phyloP scores from a whole-genome alignment of 2,329 filamentous ascomycete genomes.

The Volutella citrinella region DNA sequence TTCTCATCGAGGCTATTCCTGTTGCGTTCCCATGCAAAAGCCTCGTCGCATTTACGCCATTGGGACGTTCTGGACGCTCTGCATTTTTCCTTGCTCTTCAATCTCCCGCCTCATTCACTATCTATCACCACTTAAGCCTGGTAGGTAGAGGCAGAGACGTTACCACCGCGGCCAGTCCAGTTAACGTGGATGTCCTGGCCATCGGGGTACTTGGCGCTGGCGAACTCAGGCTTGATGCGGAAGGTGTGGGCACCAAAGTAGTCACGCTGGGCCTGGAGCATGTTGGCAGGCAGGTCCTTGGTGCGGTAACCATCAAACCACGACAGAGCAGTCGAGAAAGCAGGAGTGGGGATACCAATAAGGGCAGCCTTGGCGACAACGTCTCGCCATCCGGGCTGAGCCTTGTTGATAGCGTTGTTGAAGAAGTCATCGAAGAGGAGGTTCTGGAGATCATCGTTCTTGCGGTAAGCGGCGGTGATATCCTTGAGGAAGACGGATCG shows the following conservation, averaged over 20 bases:
- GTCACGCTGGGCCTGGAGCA: conserved; percentile 97
- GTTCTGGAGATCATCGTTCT: conserved; percentile 93
- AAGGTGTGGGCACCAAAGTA: conserved; percentile 98
- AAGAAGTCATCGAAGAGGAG: conserved; percentile 99
- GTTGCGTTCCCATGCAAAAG: conserved; percentile 22
- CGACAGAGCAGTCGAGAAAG: conserved; percentile 93
- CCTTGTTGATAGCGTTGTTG: conserved; percentile 97
- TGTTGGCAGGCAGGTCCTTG: conserved; percentile 94
- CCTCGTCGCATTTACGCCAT: conserved; percentile 18
- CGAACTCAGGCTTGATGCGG: conserved; percentile 77
- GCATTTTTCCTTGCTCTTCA: conserved; percentile 19
- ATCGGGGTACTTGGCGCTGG: conserved; percentile 75
- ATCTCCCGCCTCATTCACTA: conserved; percentile 13
- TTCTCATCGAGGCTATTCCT: conserved; percentile 20
- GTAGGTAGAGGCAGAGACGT: conserved; percentile 96
- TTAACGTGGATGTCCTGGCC: conserved; percentile 96
- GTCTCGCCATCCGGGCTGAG: conserved; percentile 88
- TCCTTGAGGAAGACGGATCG: conserved; percentile 99
- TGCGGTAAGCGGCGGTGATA: conserved; percentile 96
- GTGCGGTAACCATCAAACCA: conserved; percentile 99
- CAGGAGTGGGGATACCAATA: conserved; percentile 92
- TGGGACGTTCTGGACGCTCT: conserved; percentile 15
- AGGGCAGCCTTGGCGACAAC: conserved; percentile 88
- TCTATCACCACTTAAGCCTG: conserved; percentile 68
- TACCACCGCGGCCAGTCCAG: conserved; percentile 98